phyloP scores from a whole-genome alignment of 306 rosid species.

The Vicia villosa region DNA sequence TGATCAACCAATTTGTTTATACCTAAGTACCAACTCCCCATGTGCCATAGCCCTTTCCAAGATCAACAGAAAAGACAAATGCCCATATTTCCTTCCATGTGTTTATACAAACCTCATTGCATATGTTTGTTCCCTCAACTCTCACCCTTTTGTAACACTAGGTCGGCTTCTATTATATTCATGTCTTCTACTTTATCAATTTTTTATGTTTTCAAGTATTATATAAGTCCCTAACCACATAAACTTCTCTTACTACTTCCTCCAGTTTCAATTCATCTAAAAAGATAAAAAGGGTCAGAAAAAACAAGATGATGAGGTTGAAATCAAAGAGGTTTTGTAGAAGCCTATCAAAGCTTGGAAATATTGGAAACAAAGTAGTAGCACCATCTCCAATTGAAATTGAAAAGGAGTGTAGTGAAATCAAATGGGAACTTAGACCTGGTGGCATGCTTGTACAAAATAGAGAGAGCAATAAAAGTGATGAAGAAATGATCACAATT shows the following conservation, averaged over 20 bases:
- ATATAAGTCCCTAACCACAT: slow-evolving; percentile 51
- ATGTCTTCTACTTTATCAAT: slow-evolving; percentile 22
- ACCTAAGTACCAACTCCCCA: slow-evolving; percentile 57
- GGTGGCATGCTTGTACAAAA: slow-evolving; percentile 99
- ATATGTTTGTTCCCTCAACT: slow-evolving; percentile 29
- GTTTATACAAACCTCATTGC: slow-evolving; percentile 6
- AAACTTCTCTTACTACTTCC: slow-evolving; percentile 2
- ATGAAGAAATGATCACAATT: slow-evolving; percentile 65
- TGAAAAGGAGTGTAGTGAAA: slow-evolving; percentile 49
- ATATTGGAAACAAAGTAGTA: slow-evolving; percentile 36
- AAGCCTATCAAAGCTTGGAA: slow-evolving; percentile 60
- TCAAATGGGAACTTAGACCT: slow-evolving; percentile 94
- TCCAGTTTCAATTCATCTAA: slow-evolving; percentile 8
- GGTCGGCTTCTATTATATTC: slow-evolving; percentile 48
- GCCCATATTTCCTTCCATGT: slow-evolving; percentile 43
- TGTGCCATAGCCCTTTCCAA: slow-evolving; percentile 63
- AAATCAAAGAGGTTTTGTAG: slow-evolving; percentile 77
- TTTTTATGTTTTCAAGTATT: slow-evolving; percentile 16
- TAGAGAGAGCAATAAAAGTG: slow-evolving; percentile 56
- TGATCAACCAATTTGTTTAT: too few species aligned
- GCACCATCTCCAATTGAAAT: slow-evolving; percentile 34
- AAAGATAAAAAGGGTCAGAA: neutral
- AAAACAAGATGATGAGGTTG: slow-evolving; percentile 82
- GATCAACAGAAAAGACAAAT: slow-evolving; percentile 42
- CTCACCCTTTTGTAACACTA: slow-evolving; percentile 36